Percentiles rank a stretch among this genome's conserved stretches.
phyloP scores from a whole-genome alignment of 202 grass and related monocot species.

The Setaria italica region DNA sequence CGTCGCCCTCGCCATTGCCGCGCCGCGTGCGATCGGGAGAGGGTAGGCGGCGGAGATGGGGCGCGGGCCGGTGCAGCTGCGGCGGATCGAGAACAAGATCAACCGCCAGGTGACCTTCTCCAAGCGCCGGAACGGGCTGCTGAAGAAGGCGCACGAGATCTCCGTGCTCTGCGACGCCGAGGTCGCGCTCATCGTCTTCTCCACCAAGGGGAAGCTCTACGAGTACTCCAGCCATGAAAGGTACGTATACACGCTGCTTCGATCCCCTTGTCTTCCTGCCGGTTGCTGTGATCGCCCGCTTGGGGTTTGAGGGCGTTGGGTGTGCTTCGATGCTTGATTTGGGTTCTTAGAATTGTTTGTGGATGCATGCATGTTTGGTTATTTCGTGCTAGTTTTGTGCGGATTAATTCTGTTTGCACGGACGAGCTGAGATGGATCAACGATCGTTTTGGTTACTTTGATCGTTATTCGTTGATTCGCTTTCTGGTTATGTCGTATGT shows the following conservation, averaged over 20 bases:
- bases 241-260: slow-evolving; percentile 29
- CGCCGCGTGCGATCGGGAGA: not conserved
- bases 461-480: not conserved
- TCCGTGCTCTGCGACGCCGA: slow-evolving; percentile 91
- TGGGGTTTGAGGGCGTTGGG: not conserved
- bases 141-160: slow-evolving; percentile 99
- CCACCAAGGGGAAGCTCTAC: slow-evolving; percentile 86
- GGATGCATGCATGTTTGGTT: not conserved
- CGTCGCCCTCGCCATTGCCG: not conserved
- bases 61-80: slow-evolving; percentile 84
- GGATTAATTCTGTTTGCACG: slow-evolving; percentile 38
- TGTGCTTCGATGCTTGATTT: not conserved
- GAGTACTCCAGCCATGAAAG: slow-evolving; percentile 71
- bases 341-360: not conserved
- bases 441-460: not conserved
- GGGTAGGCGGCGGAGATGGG: slow-evolving; percentile 55
- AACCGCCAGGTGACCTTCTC: slow-evolving; percentile 98
- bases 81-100: slow-evolving; percentile 99
- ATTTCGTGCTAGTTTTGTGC: slow-evolving; percentile 42
- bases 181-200: slow-evolving; percentile 92
- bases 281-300: not conserved
- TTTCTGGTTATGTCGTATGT: not conserved
- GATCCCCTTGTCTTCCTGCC: slow-evolving; percentile 4
- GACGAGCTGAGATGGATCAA: not conserved
- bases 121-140: slow-evolving; percentile 83